Evolutionary conservation across 257 asterid genomes (phyloP).

Genomic region (Osmanthus fragrans): DNA sequence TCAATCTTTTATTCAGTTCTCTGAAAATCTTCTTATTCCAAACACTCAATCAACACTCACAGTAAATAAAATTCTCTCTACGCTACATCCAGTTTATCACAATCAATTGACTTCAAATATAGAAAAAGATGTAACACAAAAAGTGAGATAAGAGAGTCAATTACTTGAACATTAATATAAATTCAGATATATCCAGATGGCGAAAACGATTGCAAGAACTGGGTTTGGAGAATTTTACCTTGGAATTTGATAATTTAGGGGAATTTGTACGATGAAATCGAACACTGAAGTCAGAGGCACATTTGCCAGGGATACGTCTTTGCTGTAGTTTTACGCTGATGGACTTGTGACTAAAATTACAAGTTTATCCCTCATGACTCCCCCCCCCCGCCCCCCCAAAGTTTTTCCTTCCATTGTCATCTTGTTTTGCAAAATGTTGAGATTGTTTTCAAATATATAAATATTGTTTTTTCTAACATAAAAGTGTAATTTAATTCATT

Average conservation of each 20-base stretch:
- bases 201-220: not conserved
- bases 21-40: not conserved
- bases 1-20: not conserved
- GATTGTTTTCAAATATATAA: not conserved
- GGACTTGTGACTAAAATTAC: not conserved
- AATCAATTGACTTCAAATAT: not conserved
- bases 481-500: too few relatives aligned
- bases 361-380: not conserved
- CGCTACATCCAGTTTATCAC: not conserved
- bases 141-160: slow-evolving; percentile 9
- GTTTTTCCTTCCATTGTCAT: not conserved
- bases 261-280: slow-evolving; percentile 22
- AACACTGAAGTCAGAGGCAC: slow-evolving; percentile 1
- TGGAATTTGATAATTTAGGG: slow-evolving; percentile 10
- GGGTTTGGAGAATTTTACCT: slow-evolving; percentile 22
- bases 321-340: not conserved
- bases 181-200: not conserved
- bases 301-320: not conserved
- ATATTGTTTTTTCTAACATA: too few relatives aligned
- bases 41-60: not conserved
- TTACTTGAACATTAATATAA: not conserved
- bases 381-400: too few relatives aligned
- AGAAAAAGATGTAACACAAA: not conserved
- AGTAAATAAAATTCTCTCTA: not conserved
- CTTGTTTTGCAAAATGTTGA: not conserved